Conservation (phyloP, 2,329 filamentous ascomycete genomes). For the Cytospora paraplurivora region DNA sequence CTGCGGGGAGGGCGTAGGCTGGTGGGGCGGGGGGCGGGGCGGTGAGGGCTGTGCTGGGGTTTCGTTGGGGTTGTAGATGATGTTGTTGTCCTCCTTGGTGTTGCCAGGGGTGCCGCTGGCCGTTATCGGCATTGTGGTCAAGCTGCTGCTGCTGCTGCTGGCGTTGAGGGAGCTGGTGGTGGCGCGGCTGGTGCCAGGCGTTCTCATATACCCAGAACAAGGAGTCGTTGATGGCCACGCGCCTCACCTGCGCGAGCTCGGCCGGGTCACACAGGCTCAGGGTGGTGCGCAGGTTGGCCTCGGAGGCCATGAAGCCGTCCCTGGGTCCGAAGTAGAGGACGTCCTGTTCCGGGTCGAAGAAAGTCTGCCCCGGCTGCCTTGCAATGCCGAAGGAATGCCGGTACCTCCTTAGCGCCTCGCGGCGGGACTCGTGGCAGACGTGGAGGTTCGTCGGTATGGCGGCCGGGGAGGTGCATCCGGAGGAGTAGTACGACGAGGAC, state of each 20-base stretch:
- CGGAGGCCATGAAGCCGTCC: constrained; percentile 48
- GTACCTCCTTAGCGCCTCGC: constrained; percentile 47
- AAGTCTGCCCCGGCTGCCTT: constrained; percentile 44
- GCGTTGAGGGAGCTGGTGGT: background rate
- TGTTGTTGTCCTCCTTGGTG: background rate
- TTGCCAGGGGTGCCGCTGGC: background rate
- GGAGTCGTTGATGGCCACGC: constrained; percentile 49
- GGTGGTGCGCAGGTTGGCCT: constrained; percentile 48
- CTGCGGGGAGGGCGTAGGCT: constrained; percentile 35
- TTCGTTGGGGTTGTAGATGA: background rate
- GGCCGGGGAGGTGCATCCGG: constrained; percentile 46
- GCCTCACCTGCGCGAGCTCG: constrained; percentile 45
- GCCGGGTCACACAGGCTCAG: constrained; percentile 45
- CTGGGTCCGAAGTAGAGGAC: constrained; percentile 52
- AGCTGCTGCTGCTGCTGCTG: constrained; percentile 1
- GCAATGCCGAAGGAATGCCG: constrained; percentile 46
- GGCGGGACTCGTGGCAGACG: constrained; percentile 49
- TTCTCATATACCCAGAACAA: constrained; percentile 39
- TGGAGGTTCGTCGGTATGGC: constrained; percentile 48
- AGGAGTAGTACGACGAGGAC: constrained; percentile 31
- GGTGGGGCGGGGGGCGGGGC: background rate
- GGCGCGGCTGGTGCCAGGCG: constrained; percentile 12
- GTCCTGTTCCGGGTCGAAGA: constrained; percentile 46
- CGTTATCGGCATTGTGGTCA: background rate
- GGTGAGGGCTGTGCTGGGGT: background rate